Base-by-base conservation (phyloP, 1,284 basidiomycete species). In the Puccinia novopanici region DNA sequence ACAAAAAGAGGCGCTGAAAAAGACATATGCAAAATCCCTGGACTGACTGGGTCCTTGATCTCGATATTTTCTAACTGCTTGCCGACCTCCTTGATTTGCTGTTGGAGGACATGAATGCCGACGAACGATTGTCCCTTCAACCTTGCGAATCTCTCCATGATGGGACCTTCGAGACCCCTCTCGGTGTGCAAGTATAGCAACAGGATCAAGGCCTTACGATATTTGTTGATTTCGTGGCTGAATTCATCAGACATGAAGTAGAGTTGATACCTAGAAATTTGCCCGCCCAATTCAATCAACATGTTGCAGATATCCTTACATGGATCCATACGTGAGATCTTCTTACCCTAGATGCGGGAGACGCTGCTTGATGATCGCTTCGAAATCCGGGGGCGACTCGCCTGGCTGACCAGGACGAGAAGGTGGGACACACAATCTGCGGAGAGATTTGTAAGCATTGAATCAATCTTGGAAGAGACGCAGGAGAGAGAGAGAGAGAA, bases 371-470 rank as follows among this genome's bases (percentile, higher is more conserved):
- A 78, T 34, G 10, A 70, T 52, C 30, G 10, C 40, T 8, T 40
- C 61, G 24, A 54, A 68, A 54, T 68, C 40, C 12, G 65, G 50
- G 37, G 34, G 22, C 4, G 48, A 3, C 27, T 68, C 50, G n/a
- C 75, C 75, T 12, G 42, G 52, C 37, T 70, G 65, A 2, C 48
- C 75, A 68, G 65, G 61, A 17, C 63, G 63, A 30, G 65, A 55
- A 9, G 65, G 63, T 22, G 75, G 75, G n/a, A 67, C 65, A 59
- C 75, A 78, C 37, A 78, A 34, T 40, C 75, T 78, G 42, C 42
- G 50, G 61, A 40, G 42, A 5, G 61, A 40, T 63, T 63, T 24
- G 30, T 63, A 19, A 19, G 6, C 0, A 13, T 17, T 24, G 40
- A 19, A 34, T 63, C 34, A 63, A 34, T 63, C 22, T 40, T 19